Evolutionary conservation across 2,329 filamentous ascomycete species (phyloP), one percentile per base, ranked within the genome.

Genomic region (Metarhizium brunneum): DNA sequence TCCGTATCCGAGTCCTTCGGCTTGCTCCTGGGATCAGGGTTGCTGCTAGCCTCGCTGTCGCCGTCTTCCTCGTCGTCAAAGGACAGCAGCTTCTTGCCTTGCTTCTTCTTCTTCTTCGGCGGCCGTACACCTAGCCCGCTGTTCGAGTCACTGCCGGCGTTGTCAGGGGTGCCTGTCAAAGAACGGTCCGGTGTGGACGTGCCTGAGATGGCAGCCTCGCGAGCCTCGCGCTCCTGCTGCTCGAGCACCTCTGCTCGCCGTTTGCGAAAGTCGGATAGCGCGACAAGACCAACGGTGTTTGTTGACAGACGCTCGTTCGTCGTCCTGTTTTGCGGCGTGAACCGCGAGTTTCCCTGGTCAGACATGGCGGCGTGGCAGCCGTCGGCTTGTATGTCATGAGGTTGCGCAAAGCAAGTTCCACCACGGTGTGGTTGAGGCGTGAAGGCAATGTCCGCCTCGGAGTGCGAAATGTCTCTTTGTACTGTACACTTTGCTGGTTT

Each of bases 201-300:
- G 61, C 67, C 68, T 54, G 71, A 69, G 55, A 80, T 66, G 30
- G 81, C 76, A 42, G 66, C 79, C 61, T 89, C 87, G 65, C 85
- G 84, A 13, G 83, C 86, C 65, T 94, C 90, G 65, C 88, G 83
- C 66, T 94, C 90, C 66, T 94, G 92, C 67, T 90, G 86, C 70
- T 96, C 92, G 50, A 96, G 77, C n/a, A 92, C 90, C 71, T 96
- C 90, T 63, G 91, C 92, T 71, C 92, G 90, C 57, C 94, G 86
- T 75, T 99, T 97, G 71, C 92, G 90, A 71, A 95, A 97, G 68
- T 97, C 94, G 61, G 89, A 90, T 47, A 96, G 85, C 56, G 89
- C 84, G 54, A 97, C 92, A 2, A 99, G 85, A 45, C 94, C 94
- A 61, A 96, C 91, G 0, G 90, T 95, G 66, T 90, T 85, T 54